These are phyloP conservation scores for Fusarium sp. DNA, from an alignment of 2,329 filamentous ascomycete genomes.

Conservation along the genomic window DNA sequence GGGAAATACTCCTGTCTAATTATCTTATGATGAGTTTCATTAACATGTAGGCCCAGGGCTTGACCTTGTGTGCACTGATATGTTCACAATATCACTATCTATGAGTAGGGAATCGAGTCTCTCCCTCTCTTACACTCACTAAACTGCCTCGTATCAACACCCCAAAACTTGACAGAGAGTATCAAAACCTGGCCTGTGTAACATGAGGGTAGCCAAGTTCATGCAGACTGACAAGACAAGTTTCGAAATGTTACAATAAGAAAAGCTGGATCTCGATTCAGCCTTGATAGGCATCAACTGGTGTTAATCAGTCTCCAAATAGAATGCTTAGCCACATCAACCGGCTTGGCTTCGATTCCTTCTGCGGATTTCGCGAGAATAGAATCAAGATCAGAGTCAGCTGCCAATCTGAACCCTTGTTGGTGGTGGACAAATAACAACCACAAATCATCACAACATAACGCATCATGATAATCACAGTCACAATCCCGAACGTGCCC, in stretches of 20 bases:
- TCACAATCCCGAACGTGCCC: constrained; percentile 5
- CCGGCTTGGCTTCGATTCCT: not conserved
- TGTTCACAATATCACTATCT: not conserved
- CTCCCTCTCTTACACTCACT: not conserved
- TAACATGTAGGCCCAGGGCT: too few relatives aligned
- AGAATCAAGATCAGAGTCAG: not conserved
- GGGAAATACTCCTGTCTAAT: not conserved
- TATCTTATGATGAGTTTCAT: not conserved
- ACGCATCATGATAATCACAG: constrained; percentile 4
- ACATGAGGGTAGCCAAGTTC: constrained; percentile 11
- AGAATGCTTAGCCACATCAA: constrained; percentile 6
- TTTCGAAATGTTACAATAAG: constrained; percentile 14
- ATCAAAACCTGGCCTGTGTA: constrained; percentile 10
- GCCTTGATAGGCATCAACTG: not conserved
- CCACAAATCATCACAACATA: constrained; percentile 4
- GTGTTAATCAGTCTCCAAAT: not conserved
- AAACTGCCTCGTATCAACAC: not conserved
- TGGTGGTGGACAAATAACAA: constrained; percentile 7
- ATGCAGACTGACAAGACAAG: constrained; percentile 13
- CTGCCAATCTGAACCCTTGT: constrained; percentile 7
- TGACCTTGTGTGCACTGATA: not conserved
- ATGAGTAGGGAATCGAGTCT: too few relatives aligned
- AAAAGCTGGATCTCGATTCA: constrained; percentile 26
- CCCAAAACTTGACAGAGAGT: not conserved
- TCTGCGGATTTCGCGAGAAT: not conserved